phyloP scores from a whole-genome alignment of 305 asterid species.

The Petunia hybrid region DNA sequence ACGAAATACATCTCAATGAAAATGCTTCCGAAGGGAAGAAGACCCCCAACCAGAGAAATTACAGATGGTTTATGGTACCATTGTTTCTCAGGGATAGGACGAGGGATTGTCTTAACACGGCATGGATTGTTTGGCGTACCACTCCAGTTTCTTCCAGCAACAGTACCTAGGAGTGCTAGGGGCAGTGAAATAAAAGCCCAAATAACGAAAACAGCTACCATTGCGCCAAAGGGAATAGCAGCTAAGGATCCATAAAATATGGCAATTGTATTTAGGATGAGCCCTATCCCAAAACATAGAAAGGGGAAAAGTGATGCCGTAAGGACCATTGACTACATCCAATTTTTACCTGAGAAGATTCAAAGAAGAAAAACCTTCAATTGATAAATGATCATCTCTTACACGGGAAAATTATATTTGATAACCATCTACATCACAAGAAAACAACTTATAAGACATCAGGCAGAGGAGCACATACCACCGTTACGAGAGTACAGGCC shows the following conservation, averaged over 20 bases:
- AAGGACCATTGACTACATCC: conserved; percentile 77
- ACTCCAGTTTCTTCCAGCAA: conserved; percentile 75
- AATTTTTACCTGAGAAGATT: conserved; percentile 58
- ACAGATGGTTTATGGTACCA: conserved; percentile 74
- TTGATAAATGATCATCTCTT: conserved; percentile 10
- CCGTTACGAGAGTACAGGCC: conserved; percentile 75
- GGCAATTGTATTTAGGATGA: conserved; percentile 63
- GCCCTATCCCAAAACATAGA: conserved; percentile 68
- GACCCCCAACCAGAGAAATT: conserved; percentile 72
- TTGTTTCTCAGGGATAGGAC: conserved; percentile 86
- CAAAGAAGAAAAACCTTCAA: background rate
- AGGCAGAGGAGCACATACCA: conserved; percentile 48
- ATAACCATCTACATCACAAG: conserved; percentile 22
- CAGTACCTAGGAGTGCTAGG: conserved; percentile 72
- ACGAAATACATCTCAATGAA: conserved; percentile 72
- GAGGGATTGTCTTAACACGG: conserved; percentile 75
- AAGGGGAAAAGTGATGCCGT: conserved; percentile 77
- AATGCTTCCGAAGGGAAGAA: conserved; percentile 76
- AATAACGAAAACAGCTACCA: conserved; percentile 67
- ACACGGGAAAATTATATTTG: background rate
- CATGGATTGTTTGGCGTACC: conserved; percentile 78
- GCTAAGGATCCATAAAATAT: conserved; percentile 70
- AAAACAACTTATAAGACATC: conserved; percentile 23
- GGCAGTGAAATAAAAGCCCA: conserved; percentile 78
- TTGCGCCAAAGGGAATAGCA: conserved; percentile 71